These are phyloP conservation scores for Cutaneotrichosporon mucoides DNA, from an alignment of 1,284 basidiomycete genomes.

Conservation along the genomic window DNA sequence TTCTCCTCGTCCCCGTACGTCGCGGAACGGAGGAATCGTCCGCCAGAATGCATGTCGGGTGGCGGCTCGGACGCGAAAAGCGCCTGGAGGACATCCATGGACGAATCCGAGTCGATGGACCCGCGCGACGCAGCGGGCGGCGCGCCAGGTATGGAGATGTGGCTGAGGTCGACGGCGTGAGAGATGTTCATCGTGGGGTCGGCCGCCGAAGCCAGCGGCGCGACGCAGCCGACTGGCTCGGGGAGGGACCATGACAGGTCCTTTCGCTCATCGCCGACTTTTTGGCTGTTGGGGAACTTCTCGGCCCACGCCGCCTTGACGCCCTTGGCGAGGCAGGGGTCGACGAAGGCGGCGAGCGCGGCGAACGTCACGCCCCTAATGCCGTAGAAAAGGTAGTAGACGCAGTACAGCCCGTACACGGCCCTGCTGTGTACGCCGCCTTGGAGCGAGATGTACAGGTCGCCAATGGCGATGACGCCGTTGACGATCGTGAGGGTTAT, in stretches of 20 bases:
- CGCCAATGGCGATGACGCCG: conserved; percentile 22
- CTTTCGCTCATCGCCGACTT: not conserved
- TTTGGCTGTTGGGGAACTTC: not conserved
- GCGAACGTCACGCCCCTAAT: conserved; percentile 15
- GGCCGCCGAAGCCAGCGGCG: not conserved
- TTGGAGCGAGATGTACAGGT: conserved; percentile 15
- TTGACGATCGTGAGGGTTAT: conserved; percentile 26
- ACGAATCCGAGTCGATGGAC: conserved; percentile 1
- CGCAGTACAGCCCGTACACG: conserved; percentile 17
- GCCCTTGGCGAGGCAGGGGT: conserved; percentile 15
- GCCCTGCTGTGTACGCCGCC: conserved; percentile 9
- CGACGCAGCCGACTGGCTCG: not conserved
- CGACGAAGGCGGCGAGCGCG: conserved; percentile 15
- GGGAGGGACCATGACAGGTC: not conserved
- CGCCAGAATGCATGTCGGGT: not conserved
- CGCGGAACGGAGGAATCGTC: not conserved
- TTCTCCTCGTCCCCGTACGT: not conserved
- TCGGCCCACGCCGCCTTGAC: conserved; percentile 6
- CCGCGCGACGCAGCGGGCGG: not conserved
- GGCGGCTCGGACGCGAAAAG: conserved; percentile 15
- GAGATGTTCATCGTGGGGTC: not conserved
- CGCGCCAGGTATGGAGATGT: not conserved
- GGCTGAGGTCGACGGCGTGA: not conserved
- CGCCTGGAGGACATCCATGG: conserved; percentile 16
- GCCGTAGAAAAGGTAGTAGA: conserved; percentile 23